Evolutionary conservation across 805 yeast genomes (phyloP).

Genomic region (Saturnispora zaruensis): DNA sequence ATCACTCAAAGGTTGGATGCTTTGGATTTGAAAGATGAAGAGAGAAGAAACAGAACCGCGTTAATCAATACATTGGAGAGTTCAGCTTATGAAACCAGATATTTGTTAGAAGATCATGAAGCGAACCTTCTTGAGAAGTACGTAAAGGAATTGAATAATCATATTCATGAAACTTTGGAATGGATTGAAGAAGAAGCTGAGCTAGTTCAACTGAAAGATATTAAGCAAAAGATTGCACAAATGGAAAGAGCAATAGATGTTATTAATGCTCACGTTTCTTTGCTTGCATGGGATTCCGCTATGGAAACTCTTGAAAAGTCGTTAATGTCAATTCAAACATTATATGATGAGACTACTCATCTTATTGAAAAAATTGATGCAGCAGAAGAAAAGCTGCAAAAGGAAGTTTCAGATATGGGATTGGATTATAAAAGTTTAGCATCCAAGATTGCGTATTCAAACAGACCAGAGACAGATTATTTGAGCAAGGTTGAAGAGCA

Average conservation of each 20-base stretch:
- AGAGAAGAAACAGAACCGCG: conserved; percentile 45
- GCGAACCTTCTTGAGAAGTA: conserved; percentile 32
- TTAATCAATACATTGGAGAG: conserved; percentile 63
- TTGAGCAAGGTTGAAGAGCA: not conserved
- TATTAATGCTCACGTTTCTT: conserved; percentile 2
- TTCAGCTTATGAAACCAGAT: conserved; percentile 37
- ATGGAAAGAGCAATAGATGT: not conserved
- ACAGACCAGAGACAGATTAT: not conserved
- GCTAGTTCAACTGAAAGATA: conserved; percentile 33
- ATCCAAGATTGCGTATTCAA: not conserved
- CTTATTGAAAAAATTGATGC: conserved; percentile 13
- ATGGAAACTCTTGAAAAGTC: conserved; percentile 36
- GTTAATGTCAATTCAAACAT: conserved; percentile 25
- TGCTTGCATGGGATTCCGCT: conserved; percentile 21
- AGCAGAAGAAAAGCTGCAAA: conserved; percentile 31
- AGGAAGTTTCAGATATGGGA: not conserved
- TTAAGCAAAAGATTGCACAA: conserved; percentile 30
- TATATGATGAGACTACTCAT: conserved; percentile 1
- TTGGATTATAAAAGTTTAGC: not conserved
- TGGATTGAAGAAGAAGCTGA: conserved; percentile 76
- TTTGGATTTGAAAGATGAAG: conserved; percentile 48
- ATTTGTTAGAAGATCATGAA: conserved; percentile 60
- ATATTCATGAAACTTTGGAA: conserved; percentile 47
- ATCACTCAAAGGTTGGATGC: conserved; percentile 33
- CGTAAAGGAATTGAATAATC: conserved; percentile 28